Evolutionary conservation across 2,329 filamentous ascomycete species (phyloP).

Genomic region (Grosmannia clavigera): DNA sequence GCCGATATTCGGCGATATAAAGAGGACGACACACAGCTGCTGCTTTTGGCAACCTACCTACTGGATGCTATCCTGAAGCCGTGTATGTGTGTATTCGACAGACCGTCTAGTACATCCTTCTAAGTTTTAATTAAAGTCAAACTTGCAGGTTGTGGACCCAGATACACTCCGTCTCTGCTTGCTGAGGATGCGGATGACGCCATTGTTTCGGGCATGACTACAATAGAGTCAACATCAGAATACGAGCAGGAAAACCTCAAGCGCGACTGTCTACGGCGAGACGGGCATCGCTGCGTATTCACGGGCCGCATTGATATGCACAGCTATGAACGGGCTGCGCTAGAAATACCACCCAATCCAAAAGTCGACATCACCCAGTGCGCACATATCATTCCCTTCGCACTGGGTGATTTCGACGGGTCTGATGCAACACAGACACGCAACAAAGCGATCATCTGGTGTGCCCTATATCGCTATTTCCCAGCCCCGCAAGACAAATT

Average conservation of each 20-base stretch:
- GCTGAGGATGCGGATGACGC: too few relatives aligned
- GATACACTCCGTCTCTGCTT: too few relatives aligned
- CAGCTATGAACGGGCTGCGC: not conserved
- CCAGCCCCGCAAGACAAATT: not conserved
- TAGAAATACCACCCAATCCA: not conserved
- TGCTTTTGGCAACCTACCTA: too few relatives aligned
- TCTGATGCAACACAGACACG: not conserved
- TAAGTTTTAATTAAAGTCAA: too few relatives aligned
- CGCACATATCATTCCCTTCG: slow-evolving; percentile 7
- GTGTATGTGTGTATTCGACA: too few relatives aligned
- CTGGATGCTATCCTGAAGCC: too few relatives aligned
- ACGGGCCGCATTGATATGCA: not conserved
- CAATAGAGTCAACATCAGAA: too few relatives aligned
- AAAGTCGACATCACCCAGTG: not conserved
- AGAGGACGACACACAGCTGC: too few relatives aligned
- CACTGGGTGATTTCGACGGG: not conserved
- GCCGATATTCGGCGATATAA: too few relatives aligned
- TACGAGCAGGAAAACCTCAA: not conserved
- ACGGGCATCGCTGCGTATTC: slow-evolving; percentile 4
- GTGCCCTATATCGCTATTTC: slow-evolving; percentile 7
- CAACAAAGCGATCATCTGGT: slow-evolving; percentile 1
- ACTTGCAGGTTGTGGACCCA: too few relatives aligned
- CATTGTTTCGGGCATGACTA: too few relatives aligned
- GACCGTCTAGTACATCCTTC: too few relatives aligned
- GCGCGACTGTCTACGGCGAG: not conserved